Base-by-base conservation (phyloP, 208 protist genomes). In the Leishmania martiniquensis region DNA sequence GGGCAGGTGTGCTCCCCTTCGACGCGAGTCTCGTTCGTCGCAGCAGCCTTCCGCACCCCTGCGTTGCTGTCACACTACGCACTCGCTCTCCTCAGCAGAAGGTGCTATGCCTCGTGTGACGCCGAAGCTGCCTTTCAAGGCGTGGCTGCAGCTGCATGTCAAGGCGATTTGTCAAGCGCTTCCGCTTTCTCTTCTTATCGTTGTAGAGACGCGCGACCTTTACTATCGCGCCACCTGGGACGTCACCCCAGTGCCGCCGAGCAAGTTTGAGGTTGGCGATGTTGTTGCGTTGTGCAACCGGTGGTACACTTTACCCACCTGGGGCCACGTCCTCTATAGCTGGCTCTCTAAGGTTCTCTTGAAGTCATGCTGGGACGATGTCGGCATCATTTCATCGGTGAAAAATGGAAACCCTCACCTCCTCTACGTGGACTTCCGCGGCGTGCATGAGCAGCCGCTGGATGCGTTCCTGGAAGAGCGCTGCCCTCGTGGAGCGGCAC, bases 331-430 rank as follows among this genome's bases (percentile, higher is more conserved):
- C 45, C 22, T 90, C 49, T 96, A 96, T 84, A 95, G 90, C 76
- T 78, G 93, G 55, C 39, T 93, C 29, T 93, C 87, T 47, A 97
- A 97, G 83, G 87, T 90, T 44, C 82, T 96, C 25, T 75, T 96
- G n/a, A 97, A 96, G 84, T 93, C 90, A 1, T 83, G 82, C 52
- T 97, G 92, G 91, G 94, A 97, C 77, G 94, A 97, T 75, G 89
- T 96, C 20, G 92, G 81, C n/a, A 88, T 97, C 66, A 86, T 97
- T 73, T 85, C 75, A 34, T 66, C 75, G 51, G 76, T 76, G 25
- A 80, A 75, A 32, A 86, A 92, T 34, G 88, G 86, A 3, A 83
- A 85, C 51, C 91, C 93, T 42, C 70, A 93, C 72, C 77, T 97
- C 45, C 82, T 92, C 49, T 95, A 86, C 75, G 88, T 79, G 55